Evolutionary conservation across 2,329 filamentous ascomycete genomes (phyloP), one percentile per base, ranked within the genome.

Genomic region (Talaromyces sp.): DNA sequence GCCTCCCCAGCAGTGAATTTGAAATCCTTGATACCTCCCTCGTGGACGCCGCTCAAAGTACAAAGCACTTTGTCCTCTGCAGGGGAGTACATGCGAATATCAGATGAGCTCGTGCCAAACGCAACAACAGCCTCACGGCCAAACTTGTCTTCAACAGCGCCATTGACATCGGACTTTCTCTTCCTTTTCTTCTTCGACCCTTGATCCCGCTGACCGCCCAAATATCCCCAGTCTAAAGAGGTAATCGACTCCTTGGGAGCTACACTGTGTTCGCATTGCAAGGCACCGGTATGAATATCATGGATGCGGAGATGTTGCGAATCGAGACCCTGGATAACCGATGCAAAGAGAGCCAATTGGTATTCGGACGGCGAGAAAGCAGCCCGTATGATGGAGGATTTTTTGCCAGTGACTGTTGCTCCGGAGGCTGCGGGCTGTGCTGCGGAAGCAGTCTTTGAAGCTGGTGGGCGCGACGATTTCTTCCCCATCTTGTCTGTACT

Each of bases 291-390:
- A 65, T 74, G 77, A 49, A 81, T 82, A 68, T 84, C 82, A 72
- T 85, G 83, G 61, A 84, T 81, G 65, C 83, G 80, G 62, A 85
- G 74, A 68, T 83, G 81, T 68, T 84, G 82, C 56, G 79, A 79
- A 73, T 83, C 82, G 38, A 84, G 79, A 25, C 82, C 82, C 70
- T 84, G 82, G 60, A 84, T 83, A 64, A 84, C 80, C 17, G 83
- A 85, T 22, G 83, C 83, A 72, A 84, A 85, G 43, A 84, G 77
- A 13, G 81, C 77, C 71, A 84, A 77, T 75, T 83, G 82, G 59
- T 81, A 82, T 65, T 79, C 77, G 6, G 81, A 82, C 2, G 83
- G 83, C 4, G 82, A 79, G 72, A 84, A 85, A 15, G 81, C 78
- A 19, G 82, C 81, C 69, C 77, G 79, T 61, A 83, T 69, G n/a